Evolutionary conservation across 1,284 basidiomycete genomes (phyloP).

Genomic region (Cerrena zonata): DNA sequence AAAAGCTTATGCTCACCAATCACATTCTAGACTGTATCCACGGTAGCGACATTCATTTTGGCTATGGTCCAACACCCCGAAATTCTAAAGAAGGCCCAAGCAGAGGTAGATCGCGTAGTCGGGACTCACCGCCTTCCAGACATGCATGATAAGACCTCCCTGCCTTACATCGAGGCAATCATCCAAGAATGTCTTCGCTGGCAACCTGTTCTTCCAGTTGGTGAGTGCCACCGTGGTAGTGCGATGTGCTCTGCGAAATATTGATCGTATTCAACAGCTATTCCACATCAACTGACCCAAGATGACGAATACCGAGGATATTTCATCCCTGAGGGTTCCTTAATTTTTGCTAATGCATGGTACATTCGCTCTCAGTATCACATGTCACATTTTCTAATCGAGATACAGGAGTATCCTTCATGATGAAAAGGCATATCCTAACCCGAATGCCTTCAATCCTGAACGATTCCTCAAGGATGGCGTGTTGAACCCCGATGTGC

Average conservation of each 20-base stretch:
- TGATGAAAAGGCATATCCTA: conserved; percentile 18
- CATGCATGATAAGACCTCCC: conserved; percentile 19
- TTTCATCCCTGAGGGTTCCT: neutral
- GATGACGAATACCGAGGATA: conserved; percentile 1
- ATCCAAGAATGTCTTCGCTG: conserved; percentile 7
- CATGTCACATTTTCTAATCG: neutral
- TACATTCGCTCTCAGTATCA: conserved; percentile 4
- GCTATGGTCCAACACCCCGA: conserved; percentile 17
- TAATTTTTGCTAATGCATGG: conserved; percentile 9
- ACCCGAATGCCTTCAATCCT: conserved; percentile 21
- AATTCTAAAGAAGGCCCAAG: conserved; percentile 19
- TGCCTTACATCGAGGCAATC: conserved; percentile 26
- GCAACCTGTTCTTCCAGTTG: neutral
- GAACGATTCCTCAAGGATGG: conserved; percentile 19
- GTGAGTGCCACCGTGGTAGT: neutral
- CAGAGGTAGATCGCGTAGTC: conserved; percentile 25
- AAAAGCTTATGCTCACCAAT: neutral
- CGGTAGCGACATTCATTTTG: conserved; percentile 12
- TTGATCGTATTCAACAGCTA: too few relatives aligned
- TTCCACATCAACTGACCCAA: conserved; percentile 8
- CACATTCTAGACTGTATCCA: conserved; percentile 9
- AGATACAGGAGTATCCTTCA: conserved; percentile 18
- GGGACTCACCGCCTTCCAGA: conserved; percentile 22
- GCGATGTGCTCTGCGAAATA: too few relatives aligned
- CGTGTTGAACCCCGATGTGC: conserved; percentile 2